Base-by-base conservation (phyloP, 352 stramenopile genomes). In the Globisporangium solare region DNA sequence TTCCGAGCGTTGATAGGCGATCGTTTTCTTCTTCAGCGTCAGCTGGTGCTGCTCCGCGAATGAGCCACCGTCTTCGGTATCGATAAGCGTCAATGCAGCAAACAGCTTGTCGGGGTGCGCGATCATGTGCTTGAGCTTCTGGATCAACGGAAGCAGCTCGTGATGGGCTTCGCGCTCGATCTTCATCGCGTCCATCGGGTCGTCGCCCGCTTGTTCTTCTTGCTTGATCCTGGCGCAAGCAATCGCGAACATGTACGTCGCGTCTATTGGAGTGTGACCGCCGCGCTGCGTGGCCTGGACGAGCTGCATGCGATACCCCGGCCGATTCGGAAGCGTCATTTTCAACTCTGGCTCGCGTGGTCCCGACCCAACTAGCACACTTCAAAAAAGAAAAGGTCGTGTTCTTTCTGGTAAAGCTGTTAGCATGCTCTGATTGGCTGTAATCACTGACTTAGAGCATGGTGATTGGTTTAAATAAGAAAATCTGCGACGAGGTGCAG, bases 281-380 rank as follows among this genome's bases (percentile, higher is more conserved):
- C 13, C 62, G 46, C 39, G 35, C 24, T 63, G 40, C 42, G 40
- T 54, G n/a, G 22, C 40, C 52, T 50, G 49, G 46, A 56, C 24
- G 22, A 45, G 42, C 7, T 54, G 58, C 53, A 68, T 61, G 42
- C 58, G 53, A 53, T 74, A 73, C 53, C 66, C 71, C 31, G 40
- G 52, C 51, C 71, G 70, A 63, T 76, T 79, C 21, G 74, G 74
- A 63, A 84, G 73, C 48, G 74, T 84, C 74, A 84, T 84, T 57
- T 82, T 74, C 55, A 52, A 68, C 54, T 69, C 24, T 72, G 65
- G 55, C 27, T 35, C 5, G 27, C 2, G 27, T 35, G 5, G 27
- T 35, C 27, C 27, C 2, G 7, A 35, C 27, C 27, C 7, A 35
- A 35, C 27, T 10, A 35, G 5, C 27, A 35, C 27, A 35, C 27